Evolutionary conservation across 345 rosid genomes (phyloP).

Genomic region (Barbarea vulgaris): DNA sequence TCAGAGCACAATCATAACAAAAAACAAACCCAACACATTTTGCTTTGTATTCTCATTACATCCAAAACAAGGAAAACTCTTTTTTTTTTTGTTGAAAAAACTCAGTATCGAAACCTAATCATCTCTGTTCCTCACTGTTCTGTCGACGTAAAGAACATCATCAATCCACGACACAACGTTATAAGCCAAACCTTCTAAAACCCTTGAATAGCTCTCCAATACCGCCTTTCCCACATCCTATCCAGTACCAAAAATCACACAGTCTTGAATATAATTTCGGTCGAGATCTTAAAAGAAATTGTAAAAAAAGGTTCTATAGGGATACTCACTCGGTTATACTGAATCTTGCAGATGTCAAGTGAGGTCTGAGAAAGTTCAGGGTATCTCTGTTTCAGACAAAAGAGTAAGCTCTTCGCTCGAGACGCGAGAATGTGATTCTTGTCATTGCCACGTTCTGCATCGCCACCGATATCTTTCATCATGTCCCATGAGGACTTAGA

Average conservation of each 20-base stretch:
- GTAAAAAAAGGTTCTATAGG: not conserved
- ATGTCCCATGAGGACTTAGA: constrained; percentile 85
- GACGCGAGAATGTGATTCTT: constrained; percentile 77
- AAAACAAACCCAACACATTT: not conserved
- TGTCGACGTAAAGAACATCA: constrained; percentile 78
- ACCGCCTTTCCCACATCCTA: constrained; percentile 95
- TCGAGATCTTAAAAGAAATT: not conserved
- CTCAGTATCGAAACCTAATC: constrained; percentile 29
- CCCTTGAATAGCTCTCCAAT: constrained; percentile 90
- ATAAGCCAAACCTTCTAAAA: constrained; percentile 88
- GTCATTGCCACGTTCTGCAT: constrained; percentile 61
- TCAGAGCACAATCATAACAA: constrained; percentile 9
- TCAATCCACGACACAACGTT: constrained; percentile 89
- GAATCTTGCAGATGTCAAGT: constrained; percentile 93
- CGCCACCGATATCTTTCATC: constrained; percentile 81
- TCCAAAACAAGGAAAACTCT: not conserved
- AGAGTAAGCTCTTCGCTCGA: constrained; percentile 80
- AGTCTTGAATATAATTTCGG: not conserved
- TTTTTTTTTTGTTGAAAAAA: not conserved
- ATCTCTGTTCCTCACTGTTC: constrained; percentile 53
- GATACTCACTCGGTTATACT: constrained; percentile 64
- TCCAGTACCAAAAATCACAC: not conserved
- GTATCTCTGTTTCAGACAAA: constrained; percentile 81
- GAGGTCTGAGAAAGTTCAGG: constrained; percentile 92
- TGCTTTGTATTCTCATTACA: constrained; percentile 17